These are phyloP conservation scores for Spathaspora sp. DNA, from an alignment of 1,139 yeast genomes.

Conservation along the genomic window DNA sequence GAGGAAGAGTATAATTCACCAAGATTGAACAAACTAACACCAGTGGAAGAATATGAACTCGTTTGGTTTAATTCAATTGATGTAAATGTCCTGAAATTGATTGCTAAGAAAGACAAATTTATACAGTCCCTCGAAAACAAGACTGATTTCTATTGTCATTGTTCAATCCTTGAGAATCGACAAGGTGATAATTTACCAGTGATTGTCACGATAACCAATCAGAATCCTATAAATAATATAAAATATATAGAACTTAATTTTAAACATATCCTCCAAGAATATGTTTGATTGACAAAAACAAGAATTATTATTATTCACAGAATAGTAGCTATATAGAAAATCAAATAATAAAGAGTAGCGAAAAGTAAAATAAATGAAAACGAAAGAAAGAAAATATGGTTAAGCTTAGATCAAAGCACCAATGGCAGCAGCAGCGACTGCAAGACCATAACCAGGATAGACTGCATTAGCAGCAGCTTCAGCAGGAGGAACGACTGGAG, in stretches of 20 bases:
- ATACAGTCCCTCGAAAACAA: conserved; percentile 10
- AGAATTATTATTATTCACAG: neutral
- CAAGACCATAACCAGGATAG: neutral
- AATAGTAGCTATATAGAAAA: conserved; percentile 2
- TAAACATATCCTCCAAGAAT: conserved; percentile 1
- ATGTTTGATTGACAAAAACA: neutral
- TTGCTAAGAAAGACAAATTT: conserved; percentile 11
- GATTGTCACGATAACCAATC: conserved; percentile 24
- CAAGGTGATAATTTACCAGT: conserved; percentile 21
- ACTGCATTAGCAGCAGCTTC: neutral
- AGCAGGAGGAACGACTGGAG: neutral
- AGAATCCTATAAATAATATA: conserved; percentile 9
- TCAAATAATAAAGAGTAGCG: neutral
- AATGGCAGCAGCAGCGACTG: conserved; percentile 1
- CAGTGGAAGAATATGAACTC: conserved; percentile 7
- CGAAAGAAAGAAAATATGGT: neutral
- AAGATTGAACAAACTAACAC: neutral
- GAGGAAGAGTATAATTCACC: conserved; percentile 4
- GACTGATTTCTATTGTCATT: conserved; percentile 19
- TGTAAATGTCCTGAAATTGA: conserved; percentile 12
- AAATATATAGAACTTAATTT: conserved; percentile 10
- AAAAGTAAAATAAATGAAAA: neutral
- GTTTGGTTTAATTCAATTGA: conserved; percentile 16
- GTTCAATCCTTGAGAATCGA: conserved; percentile 18
- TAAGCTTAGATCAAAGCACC: conserved; percentile 1